A percentile compares a stretch with the other conserved stretches of the same genome.
These are phyloP conservation scores for Choanephora cucurbitarum DNA, from an alignment of 371 early-diverging fungal species.

Conservation along the genomic window DNA sequence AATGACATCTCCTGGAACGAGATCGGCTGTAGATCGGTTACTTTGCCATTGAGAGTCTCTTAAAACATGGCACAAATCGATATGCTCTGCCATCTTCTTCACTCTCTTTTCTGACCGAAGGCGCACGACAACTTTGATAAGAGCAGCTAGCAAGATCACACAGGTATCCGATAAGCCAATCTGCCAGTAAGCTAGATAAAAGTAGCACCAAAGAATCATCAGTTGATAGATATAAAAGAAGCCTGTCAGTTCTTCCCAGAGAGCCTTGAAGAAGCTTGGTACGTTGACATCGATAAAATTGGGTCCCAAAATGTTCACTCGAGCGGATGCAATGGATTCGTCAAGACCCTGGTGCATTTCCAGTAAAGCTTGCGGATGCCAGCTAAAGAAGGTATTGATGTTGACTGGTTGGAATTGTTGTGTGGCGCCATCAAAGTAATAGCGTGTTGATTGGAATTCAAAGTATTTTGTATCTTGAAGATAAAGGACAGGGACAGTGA, in stretches of 20 bases:
- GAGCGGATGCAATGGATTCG: slow-evolving; percentile 36
- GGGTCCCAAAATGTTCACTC: slow-evolving; percentile 60
- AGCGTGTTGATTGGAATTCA: slow-evolving; percentile 75
- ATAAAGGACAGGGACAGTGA: slow-evolving; percentile 36
- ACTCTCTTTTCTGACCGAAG: slow-evolving; percentile 61
- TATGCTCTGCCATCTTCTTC: slow-evolving; percentile 61
- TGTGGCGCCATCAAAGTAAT: slow-evolving; percentile 32
- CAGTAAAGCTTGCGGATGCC: slow-evolving; percentile 40
- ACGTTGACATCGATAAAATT: slow-evolving; percentile 67
- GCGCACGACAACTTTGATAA: slow-evolving; percentile 64
- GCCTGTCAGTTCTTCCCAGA: slow-evolving; percentile 62
- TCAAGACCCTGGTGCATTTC: slow-evolving; percentile 48
- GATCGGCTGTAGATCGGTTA: slow-evolving; percentile 41
- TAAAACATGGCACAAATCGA: slow-evolving; percentile 38
- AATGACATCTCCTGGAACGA: slow-evolving; percentile 74
- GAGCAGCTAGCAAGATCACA: slow-evolving; percentile 66
- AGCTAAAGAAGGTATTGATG: slow-evolving; percentile 40
- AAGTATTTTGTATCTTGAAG: slow-evolving; percentile 49
- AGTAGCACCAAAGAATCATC: slow-evolving; percentile 68
- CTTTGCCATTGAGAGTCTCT: slow-evolving; percentile 56
- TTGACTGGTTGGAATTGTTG: slow-evolving; percentile 48
- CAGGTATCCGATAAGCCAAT: slow-evolving; percentile 69
- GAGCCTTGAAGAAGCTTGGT: slow-evolving; percentile 48
- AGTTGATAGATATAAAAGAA: slow-evolving; percentile 82
- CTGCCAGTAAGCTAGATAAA: slow-evolving; percentile 68